These are phyloP conservation scores for Geranium incanum DNA, from an alignment of 441 rosid species.

Conservation along the genomic window DNA sequence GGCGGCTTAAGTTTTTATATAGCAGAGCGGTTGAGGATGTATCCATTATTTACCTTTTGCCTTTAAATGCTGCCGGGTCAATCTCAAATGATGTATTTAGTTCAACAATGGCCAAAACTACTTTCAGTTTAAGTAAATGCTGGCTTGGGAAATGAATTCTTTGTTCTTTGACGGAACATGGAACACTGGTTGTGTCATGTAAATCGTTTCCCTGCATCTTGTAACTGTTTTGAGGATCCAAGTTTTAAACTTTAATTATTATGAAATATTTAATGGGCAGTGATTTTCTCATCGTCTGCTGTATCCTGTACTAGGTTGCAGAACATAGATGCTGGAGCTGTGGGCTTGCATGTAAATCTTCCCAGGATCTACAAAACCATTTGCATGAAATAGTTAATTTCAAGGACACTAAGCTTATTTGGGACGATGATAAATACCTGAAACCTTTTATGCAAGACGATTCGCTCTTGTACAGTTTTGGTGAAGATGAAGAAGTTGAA, in stretches of 20 bases:
- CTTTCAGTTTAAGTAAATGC: background rate
- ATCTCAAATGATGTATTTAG: background rate
- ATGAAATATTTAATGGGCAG: background rate
- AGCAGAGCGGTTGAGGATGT: background rate
- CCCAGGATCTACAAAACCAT: slow-evolving; percentile 39
- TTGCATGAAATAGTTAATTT: slow-evolving; percentile 32
- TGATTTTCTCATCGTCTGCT: background rate
- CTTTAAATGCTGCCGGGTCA: background rate
- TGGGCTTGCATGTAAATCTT: slow-evolving; percentile 33
- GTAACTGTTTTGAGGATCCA: background rate
- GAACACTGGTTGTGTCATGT: background rate
- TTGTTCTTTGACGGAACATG: background rate
- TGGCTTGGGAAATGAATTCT: background rate
- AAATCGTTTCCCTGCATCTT: background rate
- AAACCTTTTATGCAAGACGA: slow-evolving; percentile 74
- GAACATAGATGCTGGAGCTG: slow-evolving; percentile 71
- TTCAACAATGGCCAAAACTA: background rate
- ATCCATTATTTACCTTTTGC: background rate
- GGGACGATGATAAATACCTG: slow-evolving; percentile 54
- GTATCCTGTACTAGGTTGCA: slow-evolving; percentile 50
- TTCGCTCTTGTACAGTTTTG: slow-evolving; percentile 66
- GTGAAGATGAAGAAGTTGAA: slow-evolving; percentile 60
- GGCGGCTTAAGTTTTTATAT: background rate
- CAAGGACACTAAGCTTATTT: slow-evolving; percentile 33
- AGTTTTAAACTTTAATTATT: background rate